Conservation (phyloP, 495 filamentous ascomycete species). For the Sphaerosporella brunnea region DNA sequence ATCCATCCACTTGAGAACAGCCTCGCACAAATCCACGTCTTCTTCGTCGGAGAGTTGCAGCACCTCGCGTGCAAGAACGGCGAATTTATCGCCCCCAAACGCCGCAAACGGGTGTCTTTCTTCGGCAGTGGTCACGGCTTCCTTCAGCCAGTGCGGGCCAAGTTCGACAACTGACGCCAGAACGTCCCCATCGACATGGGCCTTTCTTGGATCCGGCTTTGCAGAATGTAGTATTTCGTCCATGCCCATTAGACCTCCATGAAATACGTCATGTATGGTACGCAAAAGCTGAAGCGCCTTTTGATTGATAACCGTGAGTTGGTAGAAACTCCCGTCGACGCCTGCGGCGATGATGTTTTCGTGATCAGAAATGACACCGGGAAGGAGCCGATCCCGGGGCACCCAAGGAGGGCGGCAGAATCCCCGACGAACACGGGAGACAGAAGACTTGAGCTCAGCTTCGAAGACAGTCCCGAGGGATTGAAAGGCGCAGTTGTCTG, state of each 20-base stretch:
- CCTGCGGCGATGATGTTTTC: constrained; percentile 19
- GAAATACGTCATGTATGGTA: neutral
- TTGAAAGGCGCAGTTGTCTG: constrained; percentile 14
- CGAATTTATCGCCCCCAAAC: too few relatives aligned
- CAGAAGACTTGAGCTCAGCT: constrained; percentile 20
- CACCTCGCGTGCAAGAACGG: neutral
- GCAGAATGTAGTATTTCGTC: constrained; percentile 4
- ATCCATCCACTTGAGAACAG: constrained; percentile 34
- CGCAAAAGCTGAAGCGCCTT: constrained; percentile 13
- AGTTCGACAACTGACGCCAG: constrained; percentile 16
- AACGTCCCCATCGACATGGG: constrained; percentile 22
- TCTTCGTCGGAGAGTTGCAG: neutral
- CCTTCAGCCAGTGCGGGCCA: constrained; percentile 18
- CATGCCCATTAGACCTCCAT: neutral
- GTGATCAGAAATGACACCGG: constrained; percentile 14
- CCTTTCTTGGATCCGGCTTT: constrained; percentile 10
- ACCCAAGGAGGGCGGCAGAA: constrained; percentile 22
- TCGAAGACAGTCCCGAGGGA: constrained; percentile 21
- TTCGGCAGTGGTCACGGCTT: constrained; percentile 9
- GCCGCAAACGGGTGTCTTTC: constrained; percentile 8
- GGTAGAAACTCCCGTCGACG: constrained; percentile 24
- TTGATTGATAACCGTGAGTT: constrained; percentile 20
- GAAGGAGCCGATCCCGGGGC: constrained; percentile 10
- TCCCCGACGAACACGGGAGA: constrained; percentile 22
- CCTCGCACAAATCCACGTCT: constrained; percentile 7